Percentiles rank a stretch among this genome's conserved stretches.
Evolutionary conservation across 73 alveolate species (phyloP).

Genomic region (Tetrahymena borealis): DNA sequence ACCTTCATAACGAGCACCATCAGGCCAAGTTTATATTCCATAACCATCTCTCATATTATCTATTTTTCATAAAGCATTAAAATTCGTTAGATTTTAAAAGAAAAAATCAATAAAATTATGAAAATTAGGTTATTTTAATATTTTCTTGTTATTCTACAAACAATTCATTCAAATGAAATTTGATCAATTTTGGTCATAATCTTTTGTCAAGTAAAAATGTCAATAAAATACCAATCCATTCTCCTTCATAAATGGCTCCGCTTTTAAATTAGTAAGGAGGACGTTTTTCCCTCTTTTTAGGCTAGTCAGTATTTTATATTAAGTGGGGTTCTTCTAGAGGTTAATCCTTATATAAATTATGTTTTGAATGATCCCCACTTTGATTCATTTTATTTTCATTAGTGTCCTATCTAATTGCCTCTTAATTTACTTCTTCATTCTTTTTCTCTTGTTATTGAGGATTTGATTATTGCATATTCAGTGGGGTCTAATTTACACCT

Average conservation of each 20-base stretch:
- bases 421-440: not conserved
- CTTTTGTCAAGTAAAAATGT: not conserved
- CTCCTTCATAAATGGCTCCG: slow-evolving; percentile 48
- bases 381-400: not conserved
- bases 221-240: slow-evolving; percentile 26
- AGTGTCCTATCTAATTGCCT: not conserved
- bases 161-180: not conserved
- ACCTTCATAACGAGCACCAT: slow-evolving; percentile 49
- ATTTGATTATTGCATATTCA: not conserved
- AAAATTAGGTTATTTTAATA: not conserved
- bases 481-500: not conserved
- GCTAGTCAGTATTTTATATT: not conserved
- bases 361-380: not conserved
- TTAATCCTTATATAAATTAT: not conserved
- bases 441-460: not conserved
- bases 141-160: not conserved
- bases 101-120: not conserved
- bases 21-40: slow-evolving; percentile 29
- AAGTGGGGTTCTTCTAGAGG: not conserved
- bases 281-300: slow-evolving; percentile 8
- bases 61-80: not conserved
- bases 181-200: not conserved
- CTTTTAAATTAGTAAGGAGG: slow-evolving; percentile 17
- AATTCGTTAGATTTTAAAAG: not conserved
- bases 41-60: slow-evolving; percentile 23